Conservation (phyloP, 2,329 filamentous ascomycete genomes). For the Emericellopsis cladophorae region DNA sequence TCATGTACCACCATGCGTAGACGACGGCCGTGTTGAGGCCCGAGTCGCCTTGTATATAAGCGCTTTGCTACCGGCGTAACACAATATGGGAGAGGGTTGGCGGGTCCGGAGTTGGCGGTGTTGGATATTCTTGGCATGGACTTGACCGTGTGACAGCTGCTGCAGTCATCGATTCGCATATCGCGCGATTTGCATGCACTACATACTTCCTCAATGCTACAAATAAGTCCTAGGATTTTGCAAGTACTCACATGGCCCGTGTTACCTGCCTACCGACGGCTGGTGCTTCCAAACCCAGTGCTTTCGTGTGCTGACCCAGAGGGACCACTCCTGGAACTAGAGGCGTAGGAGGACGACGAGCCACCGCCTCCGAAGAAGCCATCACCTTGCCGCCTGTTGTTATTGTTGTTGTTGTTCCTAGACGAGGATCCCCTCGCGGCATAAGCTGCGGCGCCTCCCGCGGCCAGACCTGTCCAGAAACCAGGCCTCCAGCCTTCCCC, state of each 20-base stretch:
- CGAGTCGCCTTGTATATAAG: too few species aligned
- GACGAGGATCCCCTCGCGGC: slow-evolving; percentile 30
- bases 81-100: background rate
- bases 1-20: background rate
- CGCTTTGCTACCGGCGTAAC: too few species aligned
- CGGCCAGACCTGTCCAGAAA: slow-evolving; percentile 47
- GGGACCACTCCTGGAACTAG: slow-evolving; percentile 20
- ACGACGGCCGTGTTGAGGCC: background rate
- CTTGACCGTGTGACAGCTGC: too few species aligned
- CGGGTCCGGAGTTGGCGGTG: background rate
- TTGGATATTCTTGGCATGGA: background rate
- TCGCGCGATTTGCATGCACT: background rate
- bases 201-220: too few species aligned
- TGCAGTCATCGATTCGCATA: background rate
- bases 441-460: slow-evolving; percentile 59
- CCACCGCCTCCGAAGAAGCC: slow-evolving; percentile 10
- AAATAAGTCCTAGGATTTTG: too few species aligned
- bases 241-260: too few species aligned
- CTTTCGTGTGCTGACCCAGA: slow-evolving; percentile 44
- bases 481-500: slow-evolving; percentile 8
- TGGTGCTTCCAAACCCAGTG: slow-evolving; percentile 62
- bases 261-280: slow-evolving; percentile 28
- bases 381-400: slow-evolving; percentile 11
- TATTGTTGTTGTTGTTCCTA: slow-evolving; percentile 1
- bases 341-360: slow-evolving; percentile 21